phyloP scores from a whole-genome alignment of 805 yeast genomes.

The Ogataea chonburiensis region DNA sequence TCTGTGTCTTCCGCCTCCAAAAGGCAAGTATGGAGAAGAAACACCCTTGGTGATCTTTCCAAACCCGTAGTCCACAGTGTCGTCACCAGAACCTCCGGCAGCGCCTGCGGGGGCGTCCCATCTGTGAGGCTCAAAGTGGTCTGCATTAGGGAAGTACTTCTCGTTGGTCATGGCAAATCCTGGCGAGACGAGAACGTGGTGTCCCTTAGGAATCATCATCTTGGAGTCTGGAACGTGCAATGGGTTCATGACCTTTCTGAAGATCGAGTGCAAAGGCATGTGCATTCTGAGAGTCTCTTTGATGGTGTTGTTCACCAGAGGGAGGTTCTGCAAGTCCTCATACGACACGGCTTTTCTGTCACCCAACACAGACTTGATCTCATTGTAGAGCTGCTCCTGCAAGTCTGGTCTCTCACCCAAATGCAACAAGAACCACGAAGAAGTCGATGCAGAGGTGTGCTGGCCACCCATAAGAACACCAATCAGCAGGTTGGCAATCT shows the following conservation, averaged over 20 bases:
- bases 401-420: conserved; percentile 83
- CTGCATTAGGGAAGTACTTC: conserved; percentile 75
- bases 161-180: conserved; percentile 84
- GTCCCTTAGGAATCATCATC: conserved; percentile 84
- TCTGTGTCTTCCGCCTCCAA: conserved; percentile 99
- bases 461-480: conserved; percentile 99
- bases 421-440: conserved; percentile 92
- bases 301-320: conserved; percentile 76
- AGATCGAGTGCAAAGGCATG: conserved; percentile 93
- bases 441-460: conserved; percentile 95
- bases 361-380: conserved; percentile 63
- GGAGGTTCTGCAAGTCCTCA: conserved; percentile 80
- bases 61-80: conserved; percentile 86
- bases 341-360: conserved; percentile 63
- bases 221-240: conserved; percentile 75
- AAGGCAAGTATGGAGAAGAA: conserved; percentile 91
- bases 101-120: conserved; percentile 55
- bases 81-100: conserved; percentile 39
- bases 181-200: conserved; percentile 88
- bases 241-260: conserved; percentile 83
- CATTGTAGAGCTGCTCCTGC: conserved; percentile 77
- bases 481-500: conserved; percentile 88
- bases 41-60: conserved; percentile 97
- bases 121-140: conserved; percentile 77
- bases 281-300: conserved; percentile 95